Base-by-base conservation (phyloP, 768 basidiomycete species). In the Leccinum subtestaceum region DNA sequence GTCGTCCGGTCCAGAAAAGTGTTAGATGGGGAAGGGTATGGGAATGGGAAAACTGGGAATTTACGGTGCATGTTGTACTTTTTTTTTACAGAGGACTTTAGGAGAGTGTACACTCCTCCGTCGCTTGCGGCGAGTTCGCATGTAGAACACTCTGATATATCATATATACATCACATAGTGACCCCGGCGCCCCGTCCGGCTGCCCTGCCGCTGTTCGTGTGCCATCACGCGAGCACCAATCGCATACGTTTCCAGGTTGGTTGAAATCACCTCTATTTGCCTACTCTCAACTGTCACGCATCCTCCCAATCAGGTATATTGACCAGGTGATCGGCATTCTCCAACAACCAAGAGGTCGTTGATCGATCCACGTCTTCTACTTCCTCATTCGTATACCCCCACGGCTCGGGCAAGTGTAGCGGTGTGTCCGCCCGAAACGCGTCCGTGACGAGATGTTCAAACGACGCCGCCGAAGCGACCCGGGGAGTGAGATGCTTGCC, bases 401-500 rank as follows among this genome's bases (percentile, higher is more conserved):
- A 68, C 4, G 68, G 64, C 4, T 61, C 57, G 2, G 69, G 68
- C 21, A 69, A 49, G 4, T 51, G 36, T 3, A 15, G 3, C 23
- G 60, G 64, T 2, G 66, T 12, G 17, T 69, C 66, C 31, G 19
- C 51, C 5, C 66, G 66, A 23, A 70, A 68, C 5, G 23, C 12
- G n/a, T 68, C 58, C 5, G 63, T 69, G 34, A 70, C 56, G 11
- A 70, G 57, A 38, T 70, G 60, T n/a, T 69, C 68, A 52, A 69
- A 70, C 0, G 58, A 65, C 2, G 68, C 60, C 1, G 66, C 68
- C 0, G 61, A 54, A 2, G 63, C 65, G 11, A 59, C 61, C 7
- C 66, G 63, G 13, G 68, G 63, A 3, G 68, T 68, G 15, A 69
- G 66, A 0, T 66, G 66, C 8, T 57, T 54, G 8, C 66, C 68